Evolutionary conservation across 768 basidiomycete genomes (phyloP), one percentile per base, ranked within the genome.

Genomic region (Pulveroboletus sp.): DNA sequence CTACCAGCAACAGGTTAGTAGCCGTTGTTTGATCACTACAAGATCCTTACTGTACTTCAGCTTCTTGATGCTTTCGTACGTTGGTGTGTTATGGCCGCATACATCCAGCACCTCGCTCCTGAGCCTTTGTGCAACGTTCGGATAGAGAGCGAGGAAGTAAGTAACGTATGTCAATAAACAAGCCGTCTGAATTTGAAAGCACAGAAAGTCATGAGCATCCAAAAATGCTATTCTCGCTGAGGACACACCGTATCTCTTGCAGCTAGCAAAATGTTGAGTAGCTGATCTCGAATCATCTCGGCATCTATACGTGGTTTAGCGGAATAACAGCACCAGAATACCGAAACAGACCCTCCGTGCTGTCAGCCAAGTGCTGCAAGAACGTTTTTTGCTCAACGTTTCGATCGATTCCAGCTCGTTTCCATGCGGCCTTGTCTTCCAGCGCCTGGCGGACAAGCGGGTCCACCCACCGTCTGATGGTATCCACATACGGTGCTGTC

Each of bases 231-330:
- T 39, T 30, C 1, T 46, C 28, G 28, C 21, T 39, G 47, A 36
- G 39, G 17, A 71, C 79, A 41, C 38, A 85, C 86, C 32, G 89
- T 90, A 68, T 93, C 89, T 47, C 89, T 70, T 21, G 86, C 78
- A 6, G 89, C 89, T 10, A 91, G 71, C 2, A 93, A 70, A 64
- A 90, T 81, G 60, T 81, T 91, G 42, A 91, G 73, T 11, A 91
- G 66, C 55, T 92, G 85, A 67, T 91, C 86, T 18, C 85, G 80
- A 47, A 93, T 86, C 38, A 82, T 64, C 8, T 78, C 71, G 10
- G 69, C 69, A 61, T 90, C 88, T 90, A 57, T 50, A 50, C 45
- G 45, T 44, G 18, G 30, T 10, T 57, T 28, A 59, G 62, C 24
- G 27, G 49, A 11, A 38, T 40, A 17, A 27, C 10, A 21, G 17